Evolutionary conservation across 495 filamentous ascomycete species (phyloP).

Genomic region (Cercophora scortea): DNA sequence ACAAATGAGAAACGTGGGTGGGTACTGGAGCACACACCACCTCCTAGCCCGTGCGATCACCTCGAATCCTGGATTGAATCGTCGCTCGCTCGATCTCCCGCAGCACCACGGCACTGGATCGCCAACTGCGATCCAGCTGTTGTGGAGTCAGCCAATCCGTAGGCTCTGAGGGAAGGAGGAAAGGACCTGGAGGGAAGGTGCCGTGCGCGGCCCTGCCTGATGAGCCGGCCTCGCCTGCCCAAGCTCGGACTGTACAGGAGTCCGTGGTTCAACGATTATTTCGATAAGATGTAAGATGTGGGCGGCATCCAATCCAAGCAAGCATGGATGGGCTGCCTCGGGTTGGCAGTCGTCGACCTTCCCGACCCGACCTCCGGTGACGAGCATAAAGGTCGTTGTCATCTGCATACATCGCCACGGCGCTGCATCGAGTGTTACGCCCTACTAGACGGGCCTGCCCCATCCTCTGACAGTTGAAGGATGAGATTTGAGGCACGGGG

Average conservation of each 20-base stretch:
- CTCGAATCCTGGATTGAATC: background rate
- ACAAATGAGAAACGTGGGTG: background rate
- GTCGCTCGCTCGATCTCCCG: background rate
- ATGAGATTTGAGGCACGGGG: too few species aligned
- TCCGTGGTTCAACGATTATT: too few species aligned
- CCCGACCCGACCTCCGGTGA: constrained; percentile 1
- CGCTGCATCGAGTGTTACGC: background rate
- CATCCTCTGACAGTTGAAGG: too few species aligned
- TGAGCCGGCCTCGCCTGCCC: background rate
- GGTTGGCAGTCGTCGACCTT: background rate
- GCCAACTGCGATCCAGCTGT: background rate
- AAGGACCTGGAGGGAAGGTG: too few species aligned
- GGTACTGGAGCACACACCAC: too few species aligned
- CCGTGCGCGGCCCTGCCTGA: too few species aligned
- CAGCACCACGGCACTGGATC: background rate
- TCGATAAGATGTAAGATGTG: too few species aligned
- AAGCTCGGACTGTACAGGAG: background rate
- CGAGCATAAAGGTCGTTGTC: background rate
- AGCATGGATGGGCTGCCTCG: too few species aligned
- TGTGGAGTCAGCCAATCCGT: too few species aligned
- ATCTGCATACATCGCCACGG: background rate
- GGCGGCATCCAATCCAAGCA: too few species aligned
- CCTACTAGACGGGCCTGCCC: too few species aligned
- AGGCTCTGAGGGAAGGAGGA: too few species aligned
- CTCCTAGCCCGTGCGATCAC: background rate